phyloP scores from a whole-genome alignment of 2,329 filamentous ascomycete genomes.

The Cytospora leucostoma region DNA sequence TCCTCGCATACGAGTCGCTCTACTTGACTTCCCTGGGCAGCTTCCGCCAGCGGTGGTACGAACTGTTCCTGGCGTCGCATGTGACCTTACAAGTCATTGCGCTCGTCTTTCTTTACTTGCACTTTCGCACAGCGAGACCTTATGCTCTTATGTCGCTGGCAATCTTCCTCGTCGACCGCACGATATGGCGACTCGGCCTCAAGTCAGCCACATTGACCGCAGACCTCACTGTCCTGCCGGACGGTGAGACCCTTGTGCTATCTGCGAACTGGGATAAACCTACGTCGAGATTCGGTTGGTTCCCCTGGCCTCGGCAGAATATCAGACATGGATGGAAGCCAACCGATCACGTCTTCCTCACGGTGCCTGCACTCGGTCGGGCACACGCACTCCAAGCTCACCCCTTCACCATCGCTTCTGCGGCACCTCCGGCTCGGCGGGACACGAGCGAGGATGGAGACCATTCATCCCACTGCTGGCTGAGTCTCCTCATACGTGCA shows the following conservation, averaged over 20 bases:
- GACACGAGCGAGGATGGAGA: background rate
- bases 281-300: background rate
- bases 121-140: constrained; percentile 53
- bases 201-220: constrained; percentile 52
- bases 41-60: constrained; percentile 63
- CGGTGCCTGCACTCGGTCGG: constrained; percentile 54
- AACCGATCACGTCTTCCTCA: constrained; percentile 65
- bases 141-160: constrained; percentile 55
- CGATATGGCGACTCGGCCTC: constrained; percentile 57
- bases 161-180: constrained; percentile 60
- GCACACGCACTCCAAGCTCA: constrained; percentile 61
- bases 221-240: constrained; percentile 54
- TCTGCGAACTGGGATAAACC: constrained; percentile 42
- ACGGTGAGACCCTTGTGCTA: constrained; percentile 56
- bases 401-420: constrained; percentile 67
- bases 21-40: constrained; percentile 62
- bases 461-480: constrained; percentile 45
- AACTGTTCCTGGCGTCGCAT: constrained; percentile 62
- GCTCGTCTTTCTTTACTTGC: constrained; percentile 60
- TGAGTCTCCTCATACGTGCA: constrained; percentile 61
- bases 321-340: constrained; percentile 58
- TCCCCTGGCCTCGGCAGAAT: constrained; percentile 34
- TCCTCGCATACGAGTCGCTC: constrained; percentile 60
- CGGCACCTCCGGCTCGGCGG: constrained; percentile 43
- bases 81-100: constrained; percentile 58